Percentiles rank a stretch among this genome's conserved stretches.
These are phyloP conservation scores for Tricladium varicosporioides DNA, from an alignment of 2,329 filamentous ascomycete species.

Conservation along the genomic window DNA sequence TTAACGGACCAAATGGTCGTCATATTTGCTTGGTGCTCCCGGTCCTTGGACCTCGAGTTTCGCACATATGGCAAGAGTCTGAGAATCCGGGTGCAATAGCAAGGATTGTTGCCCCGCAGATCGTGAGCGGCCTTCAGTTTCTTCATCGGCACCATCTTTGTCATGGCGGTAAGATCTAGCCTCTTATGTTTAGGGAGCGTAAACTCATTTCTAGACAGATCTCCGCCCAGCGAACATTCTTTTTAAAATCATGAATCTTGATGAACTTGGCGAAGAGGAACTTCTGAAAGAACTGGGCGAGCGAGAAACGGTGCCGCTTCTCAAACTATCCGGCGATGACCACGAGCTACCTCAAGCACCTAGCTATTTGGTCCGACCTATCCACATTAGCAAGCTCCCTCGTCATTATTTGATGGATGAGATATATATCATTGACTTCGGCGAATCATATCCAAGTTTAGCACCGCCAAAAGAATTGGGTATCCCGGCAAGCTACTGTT, in stretches of 20 bases:
- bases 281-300: background rate
- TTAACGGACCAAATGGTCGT: background rate
- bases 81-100: background rate
- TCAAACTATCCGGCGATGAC: background rate
- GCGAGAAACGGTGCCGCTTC: slow-evolving; percentile 1
- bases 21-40: background rate
- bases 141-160: background rate
- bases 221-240: background rate
- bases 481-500: slow-evolving; percentile 7
- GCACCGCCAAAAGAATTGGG: slow-evolving; percentile 11
- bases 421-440: background rate
- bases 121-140: background rate
- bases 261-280: background rate
- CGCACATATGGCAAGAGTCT: background rate
- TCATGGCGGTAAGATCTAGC: background rate
- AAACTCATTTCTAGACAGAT: background rate
- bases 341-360: slow-evolving; percentile 1
- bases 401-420: background rate
- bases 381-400: background rate
- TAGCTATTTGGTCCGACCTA: background rate
- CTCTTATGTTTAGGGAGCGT: background rate
- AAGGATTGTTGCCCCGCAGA: background rate
- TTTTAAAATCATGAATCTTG: background rate
- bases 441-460: slow-evolving; percentile 15
- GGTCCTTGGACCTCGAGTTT: background rate